Conservation (phyloP, 140 eudicot genomes). For the Stevia rebaudiana region DNA sequence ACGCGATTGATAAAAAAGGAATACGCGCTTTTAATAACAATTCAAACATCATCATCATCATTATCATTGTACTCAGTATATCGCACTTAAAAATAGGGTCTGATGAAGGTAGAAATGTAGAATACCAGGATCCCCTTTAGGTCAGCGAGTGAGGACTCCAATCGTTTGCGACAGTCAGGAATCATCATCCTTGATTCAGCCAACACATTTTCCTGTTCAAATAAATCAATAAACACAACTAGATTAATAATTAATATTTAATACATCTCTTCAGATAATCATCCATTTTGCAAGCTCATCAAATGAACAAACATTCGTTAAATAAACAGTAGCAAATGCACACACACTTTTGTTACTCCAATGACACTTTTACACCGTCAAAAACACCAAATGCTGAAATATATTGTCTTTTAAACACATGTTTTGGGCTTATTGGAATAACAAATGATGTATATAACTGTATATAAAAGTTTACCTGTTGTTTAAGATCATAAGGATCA, state of each 20-base stretch:
- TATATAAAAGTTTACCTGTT: conserved; percentile 50
- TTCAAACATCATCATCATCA: too few species aligned
- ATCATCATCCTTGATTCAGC: conserved; percentile 99
- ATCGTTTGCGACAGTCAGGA: conserved; percentile 91
- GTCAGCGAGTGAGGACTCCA: conserved; percentile 78
- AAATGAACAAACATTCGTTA: conserved; percentile 2
- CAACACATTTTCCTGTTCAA: conserved; percentile 75
- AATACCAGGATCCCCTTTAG: conserved; percentile 71
- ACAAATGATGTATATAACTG: background rate
- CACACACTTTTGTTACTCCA: background rate
- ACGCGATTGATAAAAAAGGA: too few species aligned
- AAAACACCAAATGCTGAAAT: background rate
- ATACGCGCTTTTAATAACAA: too few species aligned
- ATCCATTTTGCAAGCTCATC: background rate
- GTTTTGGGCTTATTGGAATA: background rate
- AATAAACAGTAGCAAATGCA: background rate
- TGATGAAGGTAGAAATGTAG: too few species aligned
- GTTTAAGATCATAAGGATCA: conserved; percentile 92
- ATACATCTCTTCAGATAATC: conserved; percentile 7
- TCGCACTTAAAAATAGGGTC: too few species aligned
- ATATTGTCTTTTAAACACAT: background rate
- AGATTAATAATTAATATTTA: too few species aligned
- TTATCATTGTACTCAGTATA: too few species aligned
- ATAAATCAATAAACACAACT: background rate
- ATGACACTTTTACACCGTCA: background rate